Evolutionary conservation across 306 rosid genomes (phyloP).

Genomic region (Rosa lucieae): DNA sequence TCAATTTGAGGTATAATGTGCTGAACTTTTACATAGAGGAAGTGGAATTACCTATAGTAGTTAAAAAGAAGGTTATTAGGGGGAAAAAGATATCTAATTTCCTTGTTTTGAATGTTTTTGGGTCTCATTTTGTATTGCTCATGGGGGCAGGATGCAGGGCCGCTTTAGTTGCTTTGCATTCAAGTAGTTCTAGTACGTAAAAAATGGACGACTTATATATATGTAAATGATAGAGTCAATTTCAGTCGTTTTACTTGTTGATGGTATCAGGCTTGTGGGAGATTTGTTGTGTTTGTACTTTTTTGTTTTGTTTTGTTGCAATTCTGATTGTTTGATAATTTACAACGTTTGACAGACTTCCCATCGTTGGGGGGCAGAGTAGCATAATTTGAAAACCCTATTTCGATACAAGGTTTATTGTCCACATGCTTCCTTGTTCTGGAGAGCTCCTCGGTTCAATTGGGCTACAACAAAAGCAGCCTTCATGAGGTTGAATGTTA

Average conservation of each 20-base stretch:
- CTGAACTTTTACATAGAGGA: slow-evolving; percentile 54
- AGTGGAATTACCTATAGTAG: slow-evolving; percentile 25
- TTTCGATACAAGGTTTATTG: slow-evolving; percentile 32
- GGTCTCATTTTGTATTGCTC: slow-evolving; percentile 18
- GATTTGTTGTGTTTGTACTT: not conserved
- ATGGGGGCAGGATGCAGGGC: slow-evolving; percentile 34
- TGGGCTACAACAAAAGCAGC: slow-evolving; percentile 32
- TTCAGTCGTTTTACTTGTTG: slow-evolving; percentile 1
- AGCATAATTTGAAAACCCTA: slow-evolving; percentile 35
- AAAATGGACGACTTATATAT: slow-evolving; percentile 30
- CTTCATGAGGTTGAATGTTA: slow-evolving; percentile 41
- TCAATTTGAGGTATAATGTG: slow-evolving; percentile 47
- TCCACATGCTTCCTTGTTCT: slow-evolving; percentile 44
- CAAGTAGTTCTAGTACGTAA: slow-evolving; percentile 43
- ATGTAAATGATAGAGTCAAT: slow-evolving; percentile 40
- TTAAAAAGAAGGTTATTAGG: slow-evolving; percentile 13
- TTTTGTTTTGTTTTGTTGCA: slow-evolving; percentile 18
- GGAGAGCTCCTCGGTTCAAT: slow-evolving; percentile 27
- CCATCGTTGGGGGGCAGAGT: slow-evolving; percentile 57
- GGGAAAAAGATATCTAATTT: slow-evolving; percentile 22
- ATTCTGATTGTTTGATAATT: slow-evolving; percentile 43
- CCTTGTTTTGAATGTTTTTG: slow-evolving; percentile 20
- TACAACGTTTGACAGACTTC: slow-evolving; percentile 65
- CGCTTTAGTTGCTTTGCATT: slow-evolving; percentile 31
- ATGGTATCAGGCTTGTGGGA: slow-evolving; percentile 16